These are phyloP conservation scores for Penstemon davidsonii DNA, from an alignment of 257 asterid genomes.

Conservation along the genomic window DNA sequence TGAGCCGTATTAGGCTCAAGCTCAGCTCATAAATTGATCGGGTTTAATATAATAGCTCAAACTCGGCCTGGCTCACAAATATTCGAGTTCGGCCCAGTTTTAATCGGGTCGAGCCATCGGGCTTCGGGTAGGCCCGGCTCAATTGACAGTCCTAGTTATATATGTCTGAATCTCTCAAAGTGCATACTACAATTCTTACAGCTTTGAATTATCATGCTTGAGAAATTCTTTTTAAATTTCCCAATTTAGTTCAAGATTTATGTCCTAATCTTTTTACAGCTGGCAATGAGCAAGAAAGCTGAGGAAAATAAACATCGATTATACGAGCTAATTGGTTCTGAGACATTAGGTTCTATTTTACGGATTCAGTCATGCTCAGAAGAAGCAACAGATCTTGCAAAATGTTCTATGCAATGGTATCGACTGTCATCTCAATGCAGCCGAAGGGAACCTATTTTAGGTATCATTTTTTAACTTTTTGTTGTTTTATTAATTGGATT, in stretches of 20 bases:
- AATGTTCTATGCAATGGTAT: slow-evolving; percentile 83
- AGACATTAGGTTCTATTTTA: slow-evolving; percentile 75
- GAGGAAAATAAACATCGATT: slow-evolving; percentile 47
- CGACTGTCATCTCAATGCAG: slow-evolving; percentile 91
- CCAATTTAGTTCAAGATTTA: not conserved
- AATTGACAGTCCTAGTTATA: too few relatives aligned
- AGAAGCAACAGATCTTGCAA: slow-evolving; percentile 71
- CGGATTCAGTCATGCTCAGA: slow-evolving; percentile 69
- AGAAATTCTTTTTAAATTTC: not conserved
- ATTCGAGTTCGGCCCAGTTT: too few relatives aligned
- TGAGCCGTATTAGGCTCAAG: too few relatives aligned
- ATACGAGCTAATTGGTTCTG: slow-evolving; percentile 62
- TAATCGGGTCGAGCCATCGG: too few relatives aligned
- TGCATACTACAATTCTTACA: not conserved
- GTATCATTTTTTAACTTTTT: slow-evolving; percentile 37
- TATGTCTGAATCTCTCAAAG: too few relatives aligned
- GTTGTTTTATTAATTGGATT: not conserved
- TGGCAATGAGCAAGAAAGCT: slow-evolving; percentile 68
- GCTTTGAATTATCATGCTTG: not conserved
- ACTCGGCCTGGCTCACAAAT: too few relatives aligned
- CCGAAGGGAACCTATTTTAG: slow-evolving; percentile 88
- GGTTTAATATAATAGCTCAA: too few relatives aligned
- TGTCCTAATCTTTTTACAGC: slow-evolving; percentile 43
- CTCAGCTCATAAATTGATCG: too few relatives aligned
- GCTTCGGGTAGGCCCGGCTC: too few relatives aligned